Evolutionary conservation across 768 basidiomycete species (phyloP), one percentile per base, ranked within the genome.

Genomic region (Lentinus brumalis): DNA sequence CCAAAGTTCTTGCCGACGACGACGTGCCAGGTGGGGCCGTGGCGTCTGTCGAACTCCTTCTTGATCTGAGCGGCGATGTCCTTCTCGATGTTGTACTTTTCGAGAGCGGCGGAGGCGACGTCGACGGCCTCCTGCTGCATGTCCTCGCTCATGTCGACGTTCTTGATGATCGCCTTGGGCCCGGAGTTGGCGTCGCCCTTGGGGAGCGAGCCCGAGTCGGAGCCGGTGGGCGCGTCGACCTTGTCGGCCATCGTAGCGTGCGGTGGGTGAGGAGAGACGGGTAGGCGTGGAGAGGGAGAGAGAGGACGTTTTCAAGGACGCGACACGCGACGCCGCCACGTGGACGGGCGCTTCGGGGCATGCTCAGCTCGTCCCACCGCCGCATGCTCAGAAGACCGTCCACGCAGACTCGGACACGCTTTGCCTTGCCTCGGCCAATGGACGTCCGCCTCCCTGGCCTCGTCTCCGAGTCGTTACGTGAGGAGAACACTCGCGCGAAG

Each of bases 1-100:
- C 96, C 96, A 85, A 96, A 98, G 80, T 98, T 97, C 83, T 96
- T 98, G 62, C 96, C 96, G 53, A 96, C 96, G 66, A 98, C 95
- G 74, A 95, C 94, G 74, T 98, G 96, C 96, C 96, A 98, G 68
- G 96, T 97, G 58, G 92, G 87, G 29, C 94, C 93, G 68, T 94
- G 88, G 76, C 89, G 81, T 77, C 87, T 83, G 82, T 98, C 96
- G 74, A 96, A 94, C 79, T 97, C 94, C 77, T 95, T 95, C 85
- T 98, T 98, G 85, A 98, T 92, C 76, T 92, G 88, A 44, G 96
- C 94, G 15, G 96, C 96, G 72, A 98, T 94, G 75, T 98, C 96
- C 78, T 97, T 98, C 82, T 98, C 96, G 79, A 97, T 90, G 76
- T 84, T 88, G 79, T 87, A 93, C 75, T 93, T 91, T 69, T 95